Evolutionary conservation across 1,284 basidiomycete genomes (phyloP).

Genomic region (Cystobasidium sp.): DNA sequence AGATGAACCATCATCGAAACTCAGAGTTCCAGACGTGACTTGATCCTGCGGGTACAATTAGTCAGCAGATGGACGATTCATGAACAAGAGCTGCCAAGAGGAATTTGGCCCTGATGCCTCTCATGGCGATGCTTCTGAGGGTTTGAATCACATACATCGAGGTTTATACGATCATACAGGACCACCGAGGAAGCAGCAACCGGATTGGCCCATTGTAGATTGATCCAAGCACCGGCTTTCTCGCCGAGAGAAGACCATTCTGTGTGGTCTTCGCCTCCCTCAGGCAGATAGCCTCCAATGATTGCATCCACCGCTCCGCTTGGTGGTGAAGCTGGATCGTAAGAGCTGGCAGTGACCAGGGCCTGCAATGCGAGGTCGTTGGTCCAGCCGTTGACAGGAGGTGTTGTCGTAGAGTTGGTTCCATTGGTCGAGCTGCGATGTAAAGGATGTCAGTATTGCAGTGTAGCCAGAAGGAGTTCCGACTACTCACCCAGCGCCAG

Average conservation of each 20-base stretch:
- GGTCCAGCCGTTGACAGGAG: conserved; percentile 16
- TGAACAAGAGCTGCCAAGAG: not conserved
- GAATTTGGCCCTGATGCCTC: no score
- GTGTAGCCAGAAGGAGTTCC: not conserved
- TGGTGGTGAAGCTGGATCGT: conserved; percentile 26
- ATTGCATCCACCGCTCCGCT: conserved; percentile 45
- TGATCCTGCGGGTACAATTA: conserved; percentile 29
- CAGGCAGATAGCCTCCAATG: conserved; percentile 43
- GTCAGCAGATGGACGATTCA: not conserved
- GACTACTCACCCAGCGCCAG: not conserved
- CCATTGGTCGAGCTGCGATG: not conserved
- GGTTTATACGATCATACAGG: conserved; percentile 40
- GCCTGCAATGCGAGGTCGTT: conserved; percentile 42
- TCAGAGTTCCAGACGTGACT: conserved; percentile 45
- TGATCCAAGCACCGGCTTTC: conserved; percentile 42
- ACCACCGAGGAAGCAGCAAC: conserved; percentile 40
- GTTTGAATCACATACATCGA: conserved; percentile 12
- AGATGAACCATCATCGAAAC: conserved; percentile 44
- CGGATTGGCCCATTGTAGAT: conserved; percentile 42
- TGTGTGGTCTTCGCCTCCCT: conserved; percentile 19
- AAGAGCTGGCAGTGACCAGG: conserved; percentile 30
- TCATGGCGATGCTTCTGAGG: not conserved
- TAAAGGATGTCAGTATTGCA: not conserved
- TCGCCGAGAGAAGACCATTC: conserved; percentile 46
- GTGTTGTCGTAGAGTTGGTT: conserved; percentile 14